A percentile compares a stretch with the other conserved stretches of the same genome.
Evolutionary conservation across 2,329 filamentous ascomycete genomes (phyloP).

Genomic region (Scleromitrula shiraiana): DNA sequence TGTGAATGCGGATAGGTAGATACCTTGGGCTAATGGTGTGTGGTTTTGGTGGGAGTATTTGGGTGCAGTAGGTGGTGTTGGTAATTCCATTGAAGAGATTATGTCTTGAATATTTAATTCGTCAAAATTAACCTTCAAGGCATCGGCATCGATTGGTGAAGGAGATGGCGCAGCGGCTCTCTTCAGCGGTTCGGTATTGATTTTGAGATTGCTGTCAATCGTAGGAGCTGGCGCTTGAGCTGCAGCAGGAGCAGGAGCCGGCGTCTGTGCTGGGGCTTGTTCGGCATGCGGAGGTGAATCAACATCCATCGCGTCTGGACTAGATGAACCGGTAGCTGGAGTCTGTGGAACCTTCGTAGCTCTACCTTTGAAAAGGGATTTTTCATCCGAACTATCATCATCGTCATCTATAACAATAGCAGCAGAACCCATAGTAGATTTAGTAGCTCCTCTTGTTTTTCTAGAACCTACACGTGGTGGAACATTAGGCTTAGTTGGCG

Average conservation of each 20-base stretch:
- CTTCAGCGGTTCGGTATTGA: slow-evolving; percentile 46
- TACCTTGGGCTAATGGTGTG: slow-evolving; percentile 31
- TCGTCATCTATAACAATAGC: slow-evolving; percentile 23
- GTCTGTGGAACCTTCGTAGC: slow-evolving; percentile 4
- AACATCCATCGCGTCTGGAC: slow-evolving; percentile 58
- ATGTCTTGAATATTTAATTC: slow-evolving; percentile 37
- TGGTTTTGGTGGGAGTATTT: slow-evolving; percentile 29
- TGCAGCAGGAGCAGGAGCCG: neutral
- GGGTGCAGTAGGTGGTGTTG: slow-evolving; percentile 38
- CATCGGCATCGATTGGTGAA: slow-evolving; percentile 18
- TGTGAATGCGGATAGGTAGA: slow-evolving; percentile 46
- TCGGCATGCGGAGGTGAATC: slow-evolving; percentile 39
- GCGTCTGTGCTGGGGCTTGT: neutral
- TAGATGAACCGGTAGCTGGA: slow-evolving; percentile 21
- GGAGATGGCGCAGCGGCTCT: slow-evolving; percentile 29
- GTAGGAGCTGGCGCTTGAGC: slow-evolving; percentile 39
- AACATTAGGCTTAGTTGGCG: slow-evolving; percentile 4
- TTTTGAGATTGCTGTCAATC: slow-evolving; percentile 43
- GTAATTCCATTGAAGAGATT: slow-evolving; percentile 43
- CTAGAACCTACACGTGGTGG: slow-evolving; percentile 13
- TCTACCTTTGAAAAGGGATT: slow-evolving; percentile 28
- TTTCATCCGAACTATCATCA: slow-evolving; percentile 22
- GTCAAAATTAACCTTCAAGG: slow-evolving; percentile 37
- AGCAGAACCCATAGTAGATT: slow-evolving; percentile 24
- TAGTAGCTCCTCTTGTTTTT: slow-evolving; percentile 16